A percentile compares a stretch with the other conserved stretches of the same genome.
These are phyloP conservation scores for Hygrocybe punicea DNA, from an alignment of 768 basidiomycete genomes.

Conservation along the genomic window DNA sequence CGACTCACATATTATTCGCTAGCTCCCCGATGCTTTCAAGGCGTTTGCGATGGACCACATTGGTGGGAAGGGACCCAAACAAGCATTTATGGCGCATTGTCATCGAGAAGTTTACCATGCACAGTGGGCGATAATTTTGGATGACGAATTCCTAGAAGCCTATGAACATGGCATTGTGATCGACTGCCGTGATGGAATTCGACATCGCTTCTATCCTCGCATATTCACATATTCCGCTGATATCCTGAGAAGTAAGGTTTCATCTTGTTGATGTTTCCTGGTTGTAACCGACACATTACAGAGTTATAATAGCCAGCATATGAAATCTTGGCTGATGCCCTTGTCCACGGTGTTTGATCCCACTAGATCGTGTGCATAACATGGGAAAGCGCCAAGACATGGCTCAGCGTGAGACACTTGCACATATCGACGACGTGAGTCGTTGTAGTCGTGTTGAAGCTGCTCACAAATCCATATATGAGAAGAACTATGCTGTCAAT, in stretches of 20 bases:
- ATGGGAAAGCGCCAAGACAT: constrained; percentile 27
- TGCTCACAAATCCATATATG: constrained; percentile 14
- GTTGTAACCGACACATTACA: constrained; percentile 1
- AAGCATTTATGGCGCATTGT: constrained; percentile 28
- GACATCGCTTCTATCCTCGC: constrained; percentile 16
- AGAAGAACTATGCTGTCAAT: neutral
- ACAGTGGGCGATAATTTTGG: constrained; percentile 25
- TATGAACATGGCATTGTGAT: constrained; percentile 30
- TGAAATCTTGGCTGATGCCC: constrained; percentile 21
- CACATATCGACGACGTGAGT: neutral
- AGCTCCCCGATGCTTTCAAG: constrained; percentile 31
- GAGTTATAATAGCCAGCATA: constrained; percentile 23
- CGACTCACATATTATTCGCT: neutral
- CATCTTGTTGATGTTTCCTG: neutral
- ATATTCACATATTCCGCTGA: constrained; percentile 27
- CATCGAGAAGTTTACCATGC: constrained; percentile 32
- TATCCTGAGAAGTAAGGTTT: constrained; percentile 22
- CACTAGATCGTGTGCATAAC: constrained; percentile 11
- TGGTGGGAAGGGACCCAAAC: constrained; percentile 8
- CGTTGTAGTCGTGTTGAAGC: constrained; percentile 4
- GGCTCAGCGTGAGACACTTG: constrained; percentile 3
- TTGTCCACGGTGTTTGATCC: constrained; percentile 12
- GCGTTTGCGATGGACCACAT: constrained; percentile 18
- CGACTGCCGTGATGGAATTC: constrained; percentile 27
- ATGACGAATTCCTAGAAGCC: constrained; percentile 25